phyloP scores from a whole-genome alignment of 768 basidiomycete genomes.

The Pleurotus giganteus region DNA sequence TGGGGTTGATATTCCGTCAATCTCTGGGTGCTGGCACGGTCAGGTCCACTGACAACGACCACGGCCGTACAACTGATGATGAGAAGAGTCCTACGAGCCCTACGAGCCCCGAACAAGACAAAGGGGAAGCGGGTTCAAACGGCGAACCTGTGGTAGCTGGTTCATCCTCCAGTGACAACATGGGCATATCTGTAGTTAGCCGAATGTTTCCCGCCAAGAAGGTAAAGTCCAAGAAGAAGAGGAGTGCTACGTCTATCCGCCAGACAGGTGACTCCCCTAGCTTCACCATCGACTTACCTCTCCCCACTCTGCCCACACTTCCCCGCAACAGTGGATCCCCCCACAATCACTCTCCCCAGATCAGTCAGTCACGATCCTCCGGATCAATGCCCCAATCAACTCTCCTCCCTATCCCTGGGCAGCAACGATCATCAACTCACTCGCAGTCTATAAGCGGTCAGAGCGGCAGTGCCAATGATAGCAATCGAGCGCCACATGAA shows the following conservation, averaged over 20 bases:
- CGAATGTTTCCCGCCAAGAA: conserved; percentile 13
- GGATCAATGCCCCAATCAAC: conserved; percentile 7
- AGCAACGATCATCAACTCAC: neutral
- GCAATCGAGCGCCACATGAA: conserved; percentile 3
- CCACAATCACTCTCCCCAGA: conserved; percentile 8
- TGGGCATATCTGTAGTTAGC: conserved; percentile 1
- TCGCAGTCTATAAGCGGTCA: conserved; percentile 2
- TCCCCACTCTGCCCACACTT: conserved; percentile 24
- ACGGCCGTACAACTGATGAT: neutral
- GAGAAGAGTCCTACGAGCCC: conserved; percentile 4
- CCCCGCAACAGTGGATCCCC: conserved; percentile 19
- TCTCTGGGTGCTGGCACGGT: conserved; percentile 18
- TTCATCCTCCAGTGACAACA: neutral
- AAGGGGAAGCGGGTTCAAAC: neutral
- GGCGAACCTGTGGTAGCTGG: neutral
- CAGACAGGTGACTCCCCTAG: conserved; percentile 34
- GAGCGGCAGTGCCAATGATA: conserved; percentile 6
- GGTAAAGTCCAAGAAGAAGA: conserved; percentile 37
- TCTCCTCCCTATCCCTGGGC: neutral
- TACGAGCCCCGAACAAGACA: conserved; percentile 3
- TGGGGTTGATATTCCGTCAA: conserved; percentile 43
- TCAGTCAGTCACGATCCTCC: conserved; percentile 4
- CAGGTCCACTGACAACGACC: conserved; percentile 1
- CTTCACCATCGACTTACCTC: conserved; percentile 32
- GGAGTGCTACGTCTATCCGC: conserved; percentile 20